Conservation (phyloP, 176 grass and related monocot genomes). For the Coix lacrymajobi region DNA sequence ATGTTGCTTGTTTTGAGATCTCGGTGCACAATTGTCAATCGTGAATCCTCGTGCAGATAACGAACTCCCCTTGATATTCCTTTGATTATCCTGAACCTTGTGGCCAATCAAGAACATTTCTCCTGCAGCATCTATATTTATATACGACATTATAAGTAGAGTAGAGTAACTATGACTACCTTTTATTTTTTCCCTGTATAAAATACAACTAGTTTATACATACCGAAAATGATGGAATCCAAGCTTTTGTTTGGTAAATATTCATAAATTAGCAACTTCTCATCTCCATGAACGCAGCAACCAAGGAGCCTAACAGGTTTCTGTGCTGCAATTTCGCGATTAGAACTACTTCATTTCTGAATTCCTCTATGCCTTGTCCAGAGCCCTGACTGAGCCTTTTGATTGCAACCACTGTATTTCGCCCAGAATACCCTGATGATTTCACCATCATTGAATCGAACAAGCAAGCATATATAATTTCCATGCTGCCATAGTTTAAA, state of each 20-base stretch:
- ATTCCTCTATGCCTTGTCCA: slow-evolving; percentile 36
- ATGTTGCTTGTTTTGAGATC: slow-evolving; percentile 55
- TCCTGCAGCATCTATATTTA: slow-evolving; percentile 23
- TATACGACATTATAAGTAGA: neutral
- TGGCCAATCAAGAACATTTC: slow-evolving; percentile 30
- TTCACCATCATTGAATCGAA: neutral
- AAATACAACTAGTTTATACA: neutral
- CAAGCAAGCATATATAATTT: neutral
- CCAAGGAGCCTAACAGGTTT: slow-evolving; percentile 34
- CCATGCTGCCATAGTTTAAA: neutral
- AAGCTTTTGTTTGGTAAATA: slow-evolving; percentile 44
- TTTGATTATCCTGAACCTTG: slow-evolving; percentile 41
- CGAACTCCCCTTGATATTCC: slow-evolving; percentile 47
- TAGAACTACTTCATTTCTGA: slow-evolving; percentile 33
- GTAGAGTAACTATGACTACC: no score
- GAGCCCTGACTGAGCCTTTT: slow-evolving; percentile 40
- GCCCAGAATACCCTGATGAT: slow-evolving; percentile 7
- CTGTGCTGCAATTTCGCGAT: slow-evolving; percentile 36
- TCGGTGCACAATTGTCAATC: slow-evolving; percentile 35
- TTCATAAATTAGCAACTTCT: slow-evolving; percentile 33
- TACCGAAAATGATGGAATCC: slow-evolving; percentile 23
- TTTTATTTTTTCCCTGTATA: neutral
- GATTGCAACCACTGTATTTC: slow-evolving; percentile 21
- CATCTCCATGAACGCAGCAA: slow-evolving; percentile 37
- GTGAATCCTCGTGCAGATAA: slow-evolving; percentile 62